Base-by-base conservation (phyloP, 768 basidiomycete genomes). In the Symmetrospora coprosmae region DNA sequence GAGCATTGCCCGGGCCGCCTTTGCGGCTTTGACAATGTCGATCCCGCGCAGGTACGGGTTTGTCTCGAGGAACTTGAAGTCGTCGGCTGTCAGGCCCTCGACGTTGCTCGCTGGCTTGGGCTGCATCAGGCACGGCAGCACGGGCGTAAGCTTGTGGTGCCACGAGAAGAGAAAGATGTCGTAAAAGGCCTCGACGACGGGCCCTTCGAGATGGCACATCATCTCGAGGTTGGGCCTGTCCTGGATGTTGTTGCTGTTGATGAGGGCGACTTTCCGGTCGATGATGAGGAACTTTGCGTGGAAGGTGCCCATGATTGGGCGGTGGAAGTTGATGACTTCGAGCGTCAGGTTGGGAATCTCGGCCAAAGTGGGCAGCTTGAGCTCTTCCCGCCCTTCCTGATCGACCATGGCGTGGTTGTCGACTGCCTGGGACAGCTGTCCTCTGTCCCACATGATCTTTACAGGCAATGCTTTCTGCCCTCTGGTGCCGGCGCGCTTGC, bases 281-380 rank as follows among this genome's bases (percentile, higher is more conserved):
- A 84, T 79, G 40, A 85, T 73, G 72, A 84, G 74, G 67, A 79
- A 83, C 67, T 85, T 84, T 45, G 80, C 78, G 65, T 85, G 84
- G 70, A 84, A 85, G 0, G 83, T 85, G 13, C 82, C 82, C 11
- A 63, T 30, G 14, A 48, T 6, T n/a, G 55, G 43, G 21, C 60
- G 8, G 38, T 52, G 33, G 28, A 59, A 45, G 31, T 43, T 59
- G 64, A 83, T 72, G 34, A 83, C 78, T 67, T 84, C 78, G 47
- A 84, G 74, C 25, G 78, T 75, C 37, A 85, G 70, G 60, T 81
- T 78, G 2, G 79, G 79, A 28, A 85, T 80, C 56, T 83, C 80
- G 13, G 77, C 74, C 23, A 74, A 72, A 38, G 68, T 71, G 0
- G 83, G 83, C 0, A 82, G 69, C 53, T 77, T 75, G 23, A 84